phyloP scores from a whole-genome alignment of 2,329 filamentous ascomycete species.

The Ceratocystis cacaofunesta region DNA sequence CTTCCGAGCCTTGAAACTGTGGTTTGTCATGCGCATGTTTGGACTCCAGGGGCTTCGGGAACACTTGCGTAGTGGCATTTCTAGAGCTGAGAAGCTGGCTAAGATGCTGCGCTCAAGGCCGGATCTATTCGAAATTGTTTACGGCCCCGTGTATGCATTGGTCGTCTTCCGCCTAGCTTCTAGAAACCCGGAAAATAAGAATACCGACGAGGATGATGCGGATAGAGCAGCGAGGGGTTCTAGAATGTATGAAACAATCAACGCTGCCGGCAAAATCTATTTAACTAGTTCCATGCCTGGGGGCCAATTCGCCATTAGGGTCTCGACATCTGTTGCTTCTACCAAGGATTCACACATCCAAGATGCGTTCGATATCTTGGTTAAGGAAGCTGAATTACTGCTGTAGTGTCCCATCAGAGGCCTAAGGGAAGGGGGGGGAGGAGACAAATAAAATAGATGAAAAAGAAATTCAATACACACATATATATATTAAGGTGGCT shows the following conservation, averaged over 20 bases:
- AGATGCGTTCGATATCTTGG: conserved; percentile 59
- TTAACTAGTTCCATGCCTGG: conserved; percentile 63
- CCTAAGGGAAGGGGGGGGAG: too few relatives aligned
- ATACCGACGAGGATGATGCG: conserved; percentile 25
- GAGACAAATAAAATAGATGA: background rate
- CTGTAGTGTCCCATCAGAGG: background rate
- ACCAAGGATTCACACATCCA: conserved; percentile 58
- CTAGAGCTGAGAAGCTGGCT: conserved; percentile 56
- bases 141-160: conserved; percentile 61
- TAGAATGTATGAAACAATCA: conserved; percentile 60
- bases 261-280: conserved; percentile 62
- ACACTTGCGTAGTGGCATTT: conserved; percentile 56
- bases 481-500: conserved; percentile 2
- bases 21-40: conserved; percentile 81
- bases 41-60: conserved; percentile 60
- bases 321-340: conserved; percentile 57
- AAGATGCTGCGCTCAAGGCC: conserved; percentile 38
- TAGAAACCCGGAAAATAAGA: conserved; percentile 21
- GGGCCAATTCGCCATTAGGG: conserved; percentile 61
- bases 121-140: conserved; percentile 64
- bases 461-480: background rate
- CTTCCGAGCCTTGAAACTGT: conserved; percentile 82
- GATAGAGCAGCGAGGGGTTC: conserved; percentile 55
- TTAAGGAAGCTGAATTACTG: conserved; percentile 4
- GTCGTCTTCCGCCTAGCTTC: conserved; percentile 54